Percentiles rank a stretch among this genome's conserved stretches.
Conservation (phyloP, 257 asterid genomes). For the Striga asiatica region DNA sequence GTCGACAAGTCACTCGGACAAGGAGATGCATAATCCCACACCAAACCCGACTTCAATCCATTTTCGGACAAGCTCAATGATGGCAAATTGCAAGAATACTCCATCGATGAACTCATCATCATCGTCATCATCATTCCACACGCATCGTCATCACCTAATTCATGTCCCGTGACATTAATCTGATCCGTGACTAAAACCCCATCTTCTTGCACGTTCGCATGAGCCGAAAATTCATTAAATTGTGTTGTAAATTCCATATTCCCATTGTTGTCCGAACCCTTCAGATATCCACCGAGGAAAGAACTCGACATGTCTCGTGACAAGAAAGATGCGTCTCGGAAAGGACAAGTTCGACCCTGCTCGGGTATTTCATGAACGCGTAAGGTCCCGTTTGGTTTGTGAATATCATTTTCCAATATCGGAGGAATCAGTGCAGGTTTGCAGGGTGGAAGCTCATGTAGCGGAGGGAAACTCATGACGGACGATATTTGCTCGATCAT, state of each 20-base stretch:
- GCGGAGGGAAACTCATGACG: background rate
- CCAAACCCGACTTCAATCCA: background rate
- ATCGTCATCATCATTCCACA: background rate
- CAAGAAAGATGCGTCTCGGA: background rate
- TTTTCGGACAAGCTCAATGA: background rate
- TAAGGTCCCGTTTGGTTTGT: background rate
- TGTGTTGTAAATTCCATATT: background rate
- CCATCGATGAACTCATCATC: background rate
- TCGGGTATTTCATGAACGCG: background rate
- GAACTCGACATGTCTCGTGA: background rate
- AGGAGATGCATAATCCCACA: conserved; percentile 16
- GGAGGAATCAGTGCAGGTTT: background rate
- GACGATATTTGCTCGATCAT: background rate
- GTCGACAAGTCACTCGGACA: background rate
- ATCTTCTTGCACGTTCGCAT: background rate
- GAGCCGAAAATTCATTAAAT: background rate
- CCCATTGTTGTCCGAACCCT: background rate
- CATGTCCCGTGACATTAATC: background rate
- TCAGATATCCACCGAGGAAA: background rate
- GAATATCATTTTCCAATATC: background rate
- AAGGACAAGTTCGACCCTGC: background rate
- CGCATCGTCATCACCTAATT: background rate
- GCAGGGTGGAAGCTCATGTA: background rate
- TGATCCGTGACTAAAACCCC: background rate
- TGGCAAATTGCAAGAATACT: background rate